Evolutionary conservation across 768 basidiomycete genomes (phyloP), one percentile per base, ranked within the genome.

Genomic region (Epithele typhae): DNA sequence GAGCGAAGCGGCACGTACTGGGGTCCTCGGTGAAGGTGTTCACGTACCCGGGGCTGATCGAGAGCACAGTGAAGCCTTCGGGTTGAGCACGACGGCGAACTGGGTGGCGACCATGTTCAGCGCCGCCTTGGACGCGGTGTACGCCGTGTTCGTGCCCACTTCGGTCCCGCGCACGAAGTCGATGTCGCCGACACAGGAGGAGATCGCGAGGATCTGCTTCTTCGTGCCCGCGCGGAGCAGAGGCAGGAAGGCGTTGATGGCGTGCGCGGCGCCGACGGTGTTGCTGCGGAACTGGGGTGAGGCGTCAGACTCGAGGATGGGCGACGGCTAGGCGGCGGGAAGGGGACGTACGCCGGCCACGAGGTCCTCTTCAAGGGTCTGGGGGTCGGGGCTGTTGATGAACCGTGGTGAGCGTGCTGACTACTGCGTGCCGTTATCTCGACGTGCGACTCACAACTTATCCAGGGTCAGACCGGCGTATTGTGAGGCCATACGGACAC

Each of bases 241-340:
- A 4, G 71, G 70, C 11, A 73, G 59, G 58, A 72, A 67, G 3
- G 54, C 53, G 49, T 67, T 64, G 47, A 59, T 65, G 8, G 65
- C 61, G 48, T 58, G 53, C 17, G 69, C 56, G 9, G 60, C 57
- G 19, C 67, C 68, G 38, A 66, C 33, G 33, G 65, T 61, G 52
- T 73, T 72, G 24, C 58, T 54, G 11, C 58, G 48, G 48, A 61
- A 62, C 59, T 64, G 37, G 6, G 19, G 17, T 23, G 35, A 15
- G 14, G n/a, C n/a, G 47, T 40, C 14, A 18, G 37, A n/a, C 9
- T 74, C 70, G 6, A 63, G 63, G 44, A n/a, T 67, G 48, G 22
- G 72, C 14, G 10, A 70, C 8, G n/a, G n/a, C n/a, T n/a, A n/a
- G n/a, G n/a, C n/a, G 27, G 14, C 14, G 8, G 14, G 8, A 30